Evolutionary conservation across 2,329 filamentous ascomycete species (phyloP).

Genomic region (Paraconiothyrium brasiliense): DNA sequence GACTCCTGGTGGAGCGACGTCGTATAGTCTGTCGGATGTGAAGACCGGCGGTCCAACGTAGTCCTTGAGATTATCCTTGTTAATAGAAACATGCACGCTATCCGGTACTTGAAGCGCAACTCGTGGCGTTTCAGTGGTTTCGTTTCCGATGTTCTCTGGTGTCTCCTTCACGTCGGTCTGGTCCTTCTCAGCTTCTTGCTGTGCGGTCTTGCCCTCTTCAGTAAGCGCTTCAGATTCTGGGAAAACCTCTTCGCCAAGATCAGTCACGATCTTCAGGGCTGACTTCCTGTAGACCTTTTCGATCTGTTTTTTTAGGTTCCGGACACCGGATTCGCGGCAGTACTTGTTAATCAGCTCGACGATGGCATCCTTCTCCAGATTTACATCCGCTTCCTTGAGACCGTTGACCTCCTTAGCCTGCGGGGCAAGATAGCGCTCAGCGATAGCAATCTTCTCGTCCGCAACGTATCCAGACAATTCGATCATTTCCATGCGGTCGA

Average conservation of each 20-base stretch:
- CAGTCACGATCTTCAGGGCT: slow-evolving; percentile 94
- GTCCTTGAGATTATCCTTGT: slow-evolving; percentile 90
- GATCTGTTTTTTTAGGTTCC: slow-evolving; percentile 99
- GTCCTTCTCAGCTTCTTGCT: slow-evolving; percentile 76
- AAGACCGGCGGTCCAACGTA: slow-evolving; percentile 97
- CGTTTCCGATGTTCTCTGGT: slow-evolving; percentile 63
- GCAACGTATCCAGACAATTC: slow-evolving; percentile 95
- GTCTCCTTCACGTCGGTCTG: slow-evolving; percentile 70
- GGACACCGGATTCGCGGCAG: slow-evolving; percentile 94
- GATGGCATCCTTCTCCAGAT: slow-evolving; percentile 85
- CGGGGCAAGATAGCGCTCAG: slow-evolving; percentile 89
- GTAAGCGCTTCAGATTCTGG: slow-evolving; percentile 85
- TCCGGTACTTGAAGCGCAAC: slow-evolving; percentile 85
- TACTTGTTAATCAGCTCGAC: slow-evolving; percentile 98
- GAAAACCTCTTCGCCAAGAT: slow-evolving; percentile 85
- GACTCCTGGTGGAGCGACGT: slow-evolving; percentile 90
- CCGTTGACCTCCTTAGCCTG: slow-evolving; percentile 95
- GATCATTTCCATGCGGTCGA: slow-evolving; percentile 98
- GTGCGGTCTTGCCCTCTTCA: slow-evolving; percentile 81
- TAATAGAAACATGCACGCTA: slow-evolving; percentile 83
- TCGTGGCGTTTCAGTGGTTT: slow-evolving; percentile 73
- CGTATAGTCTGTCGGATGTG: slow-evolving; percentile 94
- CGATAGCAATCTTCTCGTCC: slow-evolving; percentile 99
- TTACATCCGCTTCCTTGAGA: slow-evolving; percentile 88
- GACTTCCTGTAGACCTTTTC: slow-evolving; percentile 99